These are phyloP conservation scores for Coemansia sp. DNA, from an alignment of 192 early-diverging fungal species.

Conservation along the genomic window DNA sequence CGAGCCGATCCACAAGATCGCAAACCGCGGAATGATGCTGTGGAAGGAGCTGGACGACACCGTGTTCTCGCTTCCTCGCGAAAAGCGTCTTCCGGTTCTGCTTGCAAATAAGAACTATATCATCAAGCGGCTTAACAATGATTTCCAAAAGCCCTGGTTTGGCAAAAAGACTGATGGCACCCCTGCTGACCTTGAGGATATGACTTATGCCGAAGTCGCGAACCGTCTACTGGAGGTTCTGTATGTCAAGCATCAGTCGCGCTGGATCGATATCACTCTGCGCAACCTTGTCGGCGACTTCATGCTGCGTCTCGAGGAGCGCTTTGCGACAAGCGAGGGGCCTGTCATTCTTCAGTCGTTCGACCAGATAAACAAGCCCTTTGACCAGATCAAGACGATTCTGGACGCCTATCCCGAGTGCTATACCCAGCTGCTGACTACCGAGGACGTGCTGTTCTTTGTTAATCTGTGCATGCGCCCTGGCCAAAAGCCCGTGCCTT, in stretches of 20 bases:
- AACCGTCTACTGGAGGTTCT: constrained; percentile 79
- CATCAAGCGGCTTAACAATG: constrained; percentile 83
- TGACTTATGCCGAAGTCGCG: constrained; percentile 91
- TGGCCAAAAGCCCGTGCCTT: constrained; percentile 84
- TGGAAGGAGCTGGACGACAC: constrained; percentile 96
- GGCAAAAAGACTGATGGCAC: constrained; percentile 76
- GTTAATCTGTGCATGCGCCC: constrained; percentile 41
- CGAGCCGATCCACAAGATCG: constrained; percentile 97
- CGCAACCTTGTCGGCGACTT: constrained; percentile 85
- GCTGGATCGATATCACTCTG: constrained; percentile 85
- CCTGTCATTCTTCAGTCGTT: constrained; percentile 5
- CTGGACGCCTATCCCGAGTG: constrained; percentile 14
- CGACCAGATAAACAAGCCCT: constrained; percentile 23
- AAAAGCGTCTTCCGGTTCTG: constrained; percentile 79
- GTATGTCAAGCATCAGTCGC: constrained; percentile 71
- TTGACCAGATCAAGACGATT: constrained; percentile 34
- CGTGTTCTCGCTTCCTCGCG: constrained; percentile 81
- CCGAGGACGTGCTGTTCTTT: constrained; percentile 12
- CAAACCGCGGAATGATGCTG: constrained; percentile 85
- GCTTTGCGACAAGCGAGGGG: constrained; percentile 57
- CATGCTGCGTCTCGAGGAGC: constrained; percentile 84
- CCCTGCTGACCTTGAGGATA: constrained; percentile 79
- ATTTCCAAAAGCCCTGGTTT: constrained; percentile 97
- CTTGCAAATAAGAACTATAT: constrained; percentile 90
- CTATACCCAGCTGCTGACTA: constrained; percentile 11